Base-by-base conservation (phyloP, 2,329 filamentous ascomycete species). In the Trichocomaceae sp. region DNA sequence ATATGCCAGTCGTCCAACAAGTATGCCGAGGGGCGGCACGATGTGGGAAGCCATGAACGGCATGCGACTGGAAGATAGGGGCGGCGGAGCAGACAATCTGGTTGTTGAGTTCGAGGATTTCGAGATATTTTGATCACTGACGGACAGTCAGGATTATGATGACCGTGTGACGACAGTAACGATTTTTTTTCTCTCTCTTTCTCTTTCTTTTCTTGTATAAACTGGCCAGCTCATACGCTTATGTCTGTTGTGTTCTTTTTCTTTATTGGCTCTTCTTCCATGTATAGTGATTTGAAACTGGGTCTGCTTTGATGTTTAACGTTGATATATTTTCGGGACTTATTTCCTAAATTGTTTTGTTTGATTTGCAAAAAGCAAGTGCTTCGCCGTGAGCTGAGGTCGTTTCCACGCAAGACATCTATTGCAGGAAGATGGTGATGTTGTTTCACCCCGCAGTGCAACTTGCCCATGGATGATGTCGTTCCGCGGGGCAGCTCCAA, bases 1-100 rank as follows among this genome's bases (percentile, higher is more conserved):
- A 39, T 83, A 83, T 70, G 80, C 79, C 23, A 78, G 75, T 62
- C 72, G 80, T 26, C 80, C 80, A 51, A 76, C 77, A 45, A 79
- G 75, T 61, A 69, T 80, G 57, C 63, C 64, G 42, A 66, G 68
- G 52, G 66, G 65, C 9, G 64, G 63, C 13, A 72, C 71, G 19
- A 66, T 73, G 65, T 73, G 66, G 66, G 70, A 67, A 58, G 64
- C 64, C 50, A 68, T 69, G 64, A 66, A 73, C 58, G 69, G 69
- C 50, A 56, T 64, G 57, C 59, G 62, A 58, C 39, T 63, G 52
- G 59, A 62, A 47, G 57, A 54, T n/a, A 60, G 63, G 12, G 47
- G 10, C 17, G 44, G 42, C 10, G 53, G 44, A 29, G 62, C 61
- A 23, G 69, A 76, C 58, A 70, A 69, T 39, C 62, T 78, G 61